Base-by-base conservation (phyloP, 306 rosid genomes). In the Clitoria ternatea region DNA sequence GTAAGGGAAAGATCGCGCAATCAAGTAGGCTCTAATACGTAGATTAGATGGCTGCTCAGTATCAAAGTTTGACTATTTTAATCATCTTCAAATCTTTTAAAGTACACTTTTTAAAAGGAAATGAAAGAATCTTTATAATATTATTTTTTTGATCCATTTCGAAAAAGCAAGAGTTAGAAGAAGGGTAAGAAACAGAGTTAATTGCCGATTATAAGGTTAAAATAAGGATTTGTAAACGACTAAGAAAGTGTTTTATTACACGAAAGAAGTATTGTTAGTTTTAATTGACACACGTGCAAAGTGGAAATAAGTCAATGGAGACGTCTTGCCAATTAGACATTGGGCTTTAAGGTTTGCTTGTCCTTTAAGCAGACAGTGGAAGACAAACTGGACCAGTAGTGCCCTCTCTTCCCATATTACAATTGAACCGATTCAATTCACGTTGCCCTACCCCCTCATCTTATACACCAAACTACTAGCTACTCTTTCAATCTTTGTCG, bases 281-380 rank as follows among this genome's bases (percentile, higher is more conserved):
- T 35, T 15, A 50, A 3, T 20, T 0, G 32, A n/a, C n/a, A n/a
- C 75, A 76, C 49, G 64, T 68, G 80, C 64, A 26, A 33, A 39
- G 29, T 1, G n/a, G 5, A 42, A 12, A 22, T 1, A 48, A 70
- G 81, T 77, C 77, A 62, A 77, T 62, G 2, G 13, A 68, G 77
- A 62, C 72, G 81, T 53, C 77, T 77, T 77, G 77, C 73, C 81
- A 70, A 77, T 77, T 32, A 55, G 68, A 26, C 68, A 10, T 70
- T 22, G 42, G 19, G 35, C 77, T 62, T 76, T 68, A 47, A 29
- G 45, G 18, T 45, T 47, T 74, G 48, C 19, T 27, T 24, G 12
- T 30, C 45, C 37, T 59, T 60, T 42, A 70, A 39, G 52, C 66
- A 45, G 45, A 76, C 39, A 48, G n/a, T 29, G 49, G 52, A 69